Conservation (phyloP, 2,329 filamentous ascomycete genomes). For the Aspergillus cejpii region DNA sequence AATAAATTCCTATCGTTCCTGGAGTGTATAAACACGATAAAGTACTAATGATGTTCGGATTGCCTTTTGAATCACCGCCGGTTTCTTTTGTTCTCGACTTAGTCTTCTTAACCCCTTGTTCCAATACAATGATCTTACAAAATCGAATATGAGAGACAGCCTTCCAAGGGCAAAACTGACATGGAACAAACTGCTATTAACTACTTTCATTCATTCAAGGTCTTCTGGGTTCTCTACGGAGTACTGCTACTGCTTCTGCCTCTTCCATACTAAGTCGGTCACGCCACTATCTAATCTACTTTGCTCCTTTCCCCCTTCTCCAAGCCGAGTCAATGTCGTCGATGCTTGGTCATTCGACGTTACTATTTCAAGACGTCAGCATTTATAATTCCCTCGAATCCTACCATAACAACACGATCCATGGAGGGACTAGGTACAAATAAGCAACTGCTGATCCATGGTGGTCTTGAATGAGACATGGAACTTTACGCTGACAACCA, state of each 20-base stretch:
- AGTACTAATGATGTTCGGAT: constrained; percentile 36
- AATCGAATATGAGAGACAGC: not conserved
- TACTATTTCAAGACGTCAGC: constrained; percentile 21
- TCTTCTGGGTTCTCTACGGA: no score
- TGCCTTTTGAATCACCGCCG: constrained; percentile 14
- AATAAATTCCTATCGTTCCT: constrained; percentile 28
- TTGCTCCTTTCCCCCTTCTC: no score
- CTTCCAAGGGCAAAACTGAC: not conserved
- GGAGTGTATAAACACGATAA: constrained; percentile 33
- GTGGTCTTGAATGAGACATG: constrained; percentile 2
- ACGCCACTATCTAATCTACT: no score
- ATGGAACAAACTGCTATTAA: no score
- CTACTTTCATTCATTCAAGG: no score
- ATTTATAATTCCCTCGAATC: constrained; percentile 12
- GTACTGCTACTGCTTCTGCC: no score
- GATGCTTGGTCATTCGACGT: constrained; percentile 14
- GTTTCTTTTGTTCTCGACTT: constrained; percentile 16
- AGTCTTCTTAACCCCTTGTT: constrained; percentile 17
- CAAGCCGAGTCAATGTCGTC: not conserved
- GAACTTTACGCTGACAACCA: not conserved
- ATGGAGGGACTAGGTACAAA: constrained; percentile 1
- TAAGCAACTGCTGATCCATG: constrained; percentile 12
- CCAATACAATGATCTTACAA: constrained; percentile 6
- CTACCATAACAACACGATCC: not conserved
- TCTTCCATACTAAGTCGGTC: no score